Evolutionary conservation across 192 early-diverging fungal species (phyloP).

Genomic region (Entomortierella parvispora): DNA sequence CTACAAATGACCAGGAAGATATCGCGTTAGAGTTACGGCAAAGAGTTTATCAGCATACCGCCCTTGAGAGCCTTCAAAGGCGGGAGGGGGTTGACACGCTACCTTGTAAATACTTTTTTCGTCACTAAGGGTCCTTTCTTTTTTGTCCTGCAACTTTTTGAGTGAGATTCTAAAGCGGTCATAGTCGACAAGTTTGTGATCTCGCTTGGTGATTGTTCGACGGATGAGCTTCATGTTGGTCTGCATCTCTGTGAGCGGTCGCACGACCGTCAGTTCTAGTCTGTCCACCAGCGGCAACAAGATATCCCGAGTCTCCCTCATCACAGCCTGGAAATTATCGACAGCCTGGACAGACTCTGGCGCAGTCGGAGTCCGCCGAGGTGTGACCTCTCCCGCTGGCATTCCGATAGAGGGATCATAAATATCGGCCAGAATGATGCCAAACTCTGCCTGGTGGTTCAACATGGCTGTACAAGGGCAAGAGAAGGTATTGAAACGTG

Average conservation of each 20-base stretch:
- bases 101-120: slow-evolving; percentile 75
- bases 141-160: slow-evolving; percentile 80
- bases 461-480: slow-evolving; percentile 26
- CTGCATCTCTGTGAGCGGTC: slow-evolving; percentile 82
- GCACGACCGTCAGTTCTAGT: slow-evolving; percentile 82
- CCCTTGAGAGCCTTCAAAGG: neutral
- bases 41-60: too few relatives aligned
- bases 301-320: slow-evolving; percentile 50
- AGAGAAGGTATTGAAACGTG: too few relatives aligned
- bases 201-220: slow-evolving; percentile 87
- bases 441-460: slow-evolving; percentile 54
- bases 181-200: slow-evolving; percentile 93
- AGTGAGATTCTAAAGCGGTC: slow-evolving; percentile 81
- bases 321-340: slow-evolving; percentile 36
- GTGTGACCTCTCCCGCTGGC: slow-evolving; percentile 28
- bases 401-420: slow-evolving; percentile 42
- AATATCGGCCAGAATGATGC: slow-evolving; percentile 47
- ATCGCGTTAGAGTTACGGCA: neutral
- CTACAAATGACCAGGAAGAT: slow-evolving; percentile 22
- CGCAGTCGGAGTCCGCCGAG: slow-evolving; percentile 39
- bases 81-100: neutral
- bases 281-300: slow-evolving; percentile 58
- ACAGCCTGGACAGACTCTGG: slow-evolving; percentile 46
- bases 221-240: slow-evolving; percentile 80
- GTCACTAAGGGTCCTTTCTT: slow-evolving; percentile 66